phyloP scores from a whole-genome alignment of 2,329 filamentous ascomycete genomes.

The Penicillium frequentans region DNA sequence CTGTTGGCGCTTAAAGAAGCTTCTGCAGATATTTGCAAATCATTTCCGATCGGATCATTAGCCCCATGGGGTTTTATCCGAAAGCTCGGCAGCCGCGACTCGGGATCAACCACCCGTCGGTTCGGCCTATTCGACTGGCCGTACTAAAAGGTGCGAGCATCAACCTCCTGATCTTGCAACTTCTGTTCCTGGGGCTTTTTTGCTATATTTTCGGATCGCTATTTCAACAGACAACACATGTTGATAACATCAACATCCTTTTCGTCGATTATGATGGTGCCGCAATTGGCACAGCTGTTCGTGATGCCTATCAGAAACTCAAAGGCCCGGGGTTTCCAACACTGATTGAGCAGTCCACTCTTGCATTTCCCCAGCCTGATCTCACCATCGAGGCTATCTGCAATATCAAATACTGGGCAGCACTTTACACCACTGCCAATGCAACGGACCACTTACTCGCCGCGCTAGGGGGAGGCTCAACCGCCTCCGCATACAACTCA shows the following conservation, averaged over 20 bases:
- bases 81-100: conserved; percentile 17
- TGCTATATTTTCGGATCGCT: conserved; percentile 40
- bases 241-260: conserved; percentile 36
- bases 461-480: conserved; percentile 35
- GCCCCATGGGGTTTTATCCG: conserved; percentile 18
- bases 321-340: conserved; percentile 31
- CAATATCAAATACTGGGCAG: conserved; percentile 38
- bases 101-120: conserved; percentile 18
- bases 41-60: not conserved
- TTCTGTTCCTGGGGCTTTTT: conserved; percentile 39
- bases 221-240: conserved; percentile 32
- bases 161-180: conserved; percentile 36
- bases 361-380: conserved; percentile 19
- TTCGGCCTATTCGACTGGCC: conserved; percentile 17
- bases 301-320: conserved; percentile 31
- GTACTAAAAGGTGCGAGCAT: conserved; percentile 18
- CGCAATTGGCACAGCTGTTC: conserved; percentile 33
- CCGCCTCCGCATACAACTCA: conserved; percentile 37
- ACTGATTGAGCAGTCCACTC: conserved; percentile 22
- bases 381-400: conserved; percentile 31
- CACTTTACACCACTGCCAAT: conserved; percentile 31
- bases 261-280: conserved; percentile 44
- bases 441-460: conserved; percentile 39
- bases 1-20: not conserved
- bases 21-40: not conserved